phyloP scores from a whole-genome alignment of 768 basidiomycete species.

The Leccinum subgranulosum region DNA sequence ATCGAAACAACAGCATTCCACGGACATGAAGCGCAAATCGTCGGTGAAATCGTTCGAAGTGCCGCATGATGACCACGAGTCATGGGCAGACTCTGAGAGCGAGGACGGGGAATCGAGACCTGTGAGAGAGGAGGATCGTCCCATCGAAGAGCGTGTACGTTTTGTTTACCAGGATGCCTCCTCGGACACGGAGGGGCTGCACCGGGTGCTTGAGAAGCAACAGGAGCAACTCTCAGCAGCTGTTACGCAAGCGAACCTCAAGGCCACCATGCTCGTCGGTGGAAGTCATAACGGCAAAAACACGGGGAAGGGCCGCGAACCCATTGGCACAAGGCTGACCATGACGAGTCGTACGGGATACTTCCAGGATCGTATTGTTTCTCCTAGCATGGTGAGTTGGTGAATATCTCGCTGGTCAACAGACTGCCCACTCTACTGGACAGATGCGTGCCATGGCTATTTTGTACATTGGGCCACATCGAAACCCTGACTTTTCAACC shows the following conservation, averaged over 20 bases:
- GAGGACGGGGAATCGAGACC: constrained; percentile 44
- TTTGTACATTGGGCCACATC: constrained; percentile 90
- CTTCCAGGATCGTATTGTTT: constrained; percentile 91
- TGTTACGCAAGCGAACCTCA: constrained; percentile 47
- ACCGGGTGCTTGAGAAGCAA: constrained; percentile 38
- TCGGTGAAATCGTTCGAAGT: constrained; percentile 24
- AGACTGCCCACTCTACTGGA: constrained; percentile 9
- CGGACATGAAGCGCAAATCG: constrained; percentile 28
- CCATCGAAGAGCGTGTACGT: constrained; percentile 71
- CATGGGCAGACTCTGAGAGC: constrained; percentile 52
- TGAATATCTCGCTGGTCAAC: neutral
- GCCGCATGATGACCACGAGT: constrained; percentile 44
- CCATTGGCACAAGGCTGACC: constrained; percentile 83
- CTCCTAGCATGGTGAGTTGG: constrained; percentile 87
- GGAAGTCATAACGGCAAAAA: constrained; percentile 27
- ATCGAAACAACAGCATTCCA: constrained; percentile 16
- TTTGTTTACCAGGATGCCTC: constrained; percentile 41
- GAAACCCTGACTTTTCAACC: constrained; percentile 89
- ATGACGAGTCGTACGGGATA: constrained; percentile 95
- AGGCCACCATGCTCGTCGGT: constrained; percentile 38
- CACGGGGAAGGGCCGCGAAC: constrained; percentile 42
- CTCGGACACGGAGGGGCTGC: constrained; percentile 13
- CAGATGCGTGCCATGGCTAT: constrained; percentile 99
- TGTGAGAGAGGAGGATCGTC: constrained; percentile 66
- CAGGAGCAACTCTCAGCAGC: constrained; percentile 53